These are phyloP conservation scores for Heimioporus sp. DNA, from an alignment of 768 basidiomycete genomes.

Conservation along the genomic window DNA sequence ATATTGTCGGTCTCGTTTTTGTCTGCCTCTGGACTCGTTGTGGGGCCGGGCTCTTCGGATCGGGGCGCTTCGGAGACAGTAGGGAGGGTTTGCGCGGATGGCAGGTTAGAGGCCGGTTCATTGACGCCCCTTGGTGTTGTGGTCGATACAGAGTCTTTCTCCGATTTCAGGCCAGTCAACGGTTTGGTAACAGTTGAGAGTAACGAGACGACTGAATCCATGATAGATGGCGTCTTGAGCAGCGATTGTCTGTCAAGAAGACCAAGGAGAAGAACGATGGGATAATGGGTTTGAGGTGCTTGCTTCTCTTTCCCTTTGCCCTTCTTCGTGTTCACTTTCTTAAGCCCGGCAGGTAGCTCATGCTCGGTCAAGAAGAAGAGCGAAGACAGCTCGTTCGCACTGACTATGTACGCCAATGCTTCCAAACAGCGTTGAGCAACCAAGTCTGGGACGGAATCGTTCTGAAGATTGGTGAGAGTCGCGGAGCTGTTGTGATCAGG, in stretches of 20 bases:
- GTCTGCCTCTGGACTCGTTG: slow-evolving; percentile 14
- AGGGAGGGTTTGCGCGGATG: slow-evolving; percentile 2
- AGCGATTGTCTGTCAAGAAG: slow-evolving; percentile 86
- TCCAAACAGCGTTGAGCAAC: slow-evolving; percentile 95
- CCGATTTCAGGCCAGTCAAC: slow-evolving; percentile 60
- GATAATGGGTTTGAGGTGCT: slow-evolving; percentile 77
- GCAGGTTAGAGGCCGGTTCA: slow-evolving; percentile 8
- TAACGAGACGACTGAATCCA: slow-evolving; percentile 89
- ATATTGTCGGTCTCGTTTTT: slow-evolving; percentile 23
- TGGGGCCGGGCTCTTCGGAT: slow-evolving; percentile 14
- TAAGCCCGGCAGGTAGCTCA: slow-evolving; percentile 79
- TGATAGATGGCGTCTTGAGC: slow-evolving; percentile 83
- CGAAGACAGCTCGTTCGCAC: slow-evolving; percentile 77
- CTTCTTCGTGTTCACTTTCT: slow-evolving; percentile 69
- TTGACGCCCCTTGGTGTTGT: slow-evolving; percentile 17
- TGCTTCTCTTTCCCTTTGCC: slow-evolving; percentile 96
- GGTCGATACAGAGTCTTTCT: slow-evolving; percentile 31
- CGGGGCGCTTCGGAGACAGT: slow-evolving; percentile 8
- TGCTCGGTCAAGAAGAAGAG: slow-evolving; percentile 96
- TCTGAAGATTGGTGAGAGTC: slow-evolving; percentile 51
- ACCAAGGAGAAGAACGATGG: slow-evolving; percentile 84
- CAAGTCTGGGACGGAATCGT: slow-evolving; percentile 86
- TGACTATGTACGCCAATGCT: slow-evolving; percentile 84
- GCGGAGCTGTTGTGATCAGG: slow-evolving; percentile 52
- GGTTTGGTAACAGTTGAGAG: slow-evolving; percentile 89